phyloP scores from a whole-genome alignment of 169 alveolate genomes.

The Plasmodium gallinaceum region DNA sequence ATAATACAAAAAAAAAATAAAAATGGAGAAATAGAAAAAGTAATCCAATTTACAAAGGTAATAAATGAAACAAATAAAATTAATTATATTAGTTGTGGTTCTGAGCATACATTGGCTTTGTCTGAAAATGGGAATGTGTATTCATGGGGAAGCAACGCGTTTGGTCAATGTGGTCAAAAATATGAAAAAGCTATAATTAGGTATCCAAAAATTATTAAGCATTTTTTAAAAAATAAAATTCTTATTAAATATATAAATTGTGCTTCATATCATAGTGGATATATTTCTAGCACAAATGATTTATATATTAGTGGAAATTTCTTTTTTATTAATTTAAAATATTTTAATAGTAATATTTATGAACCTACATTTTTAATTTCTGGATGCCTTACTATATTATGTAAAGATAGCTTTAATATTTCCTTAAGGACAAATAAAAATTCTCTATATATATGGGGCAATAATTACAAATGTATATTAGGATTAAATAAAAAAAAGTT shows the following conservation, averaged over 20 bases:
- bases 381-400: conserved; percentile 49
- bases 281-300: conserved; percentile 41
- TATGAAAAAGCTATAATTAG: conserved; percentile 63
- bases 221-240: conserved; percentile 69
- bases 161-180: conserved; percentile 75
- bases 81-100: conserved; percentile 74
- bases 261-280: conserved; percentile 78
- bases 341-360: conserved; percentile 78
- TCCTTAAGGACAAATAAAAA: conserved; percentile 26
- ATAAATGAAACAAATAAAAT: conserved; percentile 77
- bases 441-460: conserved; percentile 72
- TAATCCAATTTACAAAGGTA: conserved; percentile 65
- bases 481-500: conserved; percentile 73
- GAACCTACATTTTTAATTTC: conserved; percentile 79
- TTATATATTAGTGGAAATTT: conserved; percentile 80
- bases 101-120: conserved; percentile 82
- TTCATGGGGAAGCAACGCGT: conserved; percentile 83
- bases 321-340: conserved; percentile 75
- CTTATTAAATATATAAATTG: conserved; percentile 47
- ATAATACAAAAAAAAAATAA: conserved; percentile 38
- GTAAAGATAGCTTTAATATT: conserved; percentile 66
- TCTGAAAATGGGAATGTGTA: conserved; percentile 86
- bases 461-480: conserved; percentile 69
- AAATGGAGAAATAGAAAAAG: conserved; percentile 53
- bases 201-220: conserved; percentile 71